These are phyloP conservation scores for Diplodia sapinea DNA, from an alignment of 2,329 filamentous ascomycete genomes.

Conservation along the genomic window DNA sequence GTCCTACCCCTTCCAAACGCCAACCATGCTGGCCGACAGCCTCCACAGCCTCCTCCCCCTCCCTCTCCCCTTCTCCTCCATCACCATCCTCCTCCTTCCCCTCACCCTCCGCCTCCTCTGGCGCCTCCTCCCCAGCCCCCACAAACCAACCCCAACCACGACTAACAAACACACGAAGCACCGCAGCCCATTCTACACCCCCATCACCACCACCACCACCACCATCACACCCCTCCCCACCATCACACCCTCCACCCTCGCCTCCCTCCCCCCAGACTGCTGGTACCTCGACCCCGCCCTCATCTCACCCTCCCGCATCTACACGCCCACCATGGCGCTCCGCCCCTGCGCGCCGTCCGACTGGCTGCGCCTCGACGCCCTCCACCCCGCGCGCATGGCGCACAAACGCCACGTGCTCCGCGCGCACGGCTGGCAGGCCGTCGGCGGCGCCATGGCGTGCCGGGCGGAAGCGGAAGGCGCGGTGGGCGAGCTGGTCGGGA, in stretches of 20 bases:
- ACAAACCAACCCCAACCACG: not conserved
- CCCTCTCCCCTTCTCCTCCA: conserved; percentile 1
- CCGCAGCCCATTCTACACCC: not conserved
- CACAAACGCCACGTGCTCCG: conserved; percentile 6
- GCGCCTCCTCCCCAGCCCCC: not conserved
- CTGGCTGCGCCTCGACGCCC: conserved; percentile 28
- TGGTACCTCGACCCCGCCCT: conserved; percentile 19
- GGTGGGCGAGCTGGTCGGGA: conserved; percentile 5
- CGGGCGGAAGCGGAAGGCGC: not conserved
- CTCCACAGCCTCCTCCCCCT: not conserved
- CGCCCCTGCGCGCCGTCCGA: not conserved
- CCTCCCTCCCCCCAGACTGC: not conserved
- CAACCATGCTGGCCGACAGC: not conserved
- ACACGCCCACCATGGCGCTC: conserved; percentile 21
- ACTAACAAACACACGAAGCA: not conserved
- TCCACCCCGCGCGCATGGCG: conserved; percentile 18
- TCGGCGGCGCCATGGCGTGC: conserved; percentile 14
- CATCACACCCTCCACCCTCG: not conserved
- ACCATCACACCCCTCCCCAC: not conserved
- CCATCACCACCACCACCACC: not conserved
- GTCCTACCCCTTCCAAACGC: not conserved
- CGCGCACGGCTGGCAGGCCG: not conserved
- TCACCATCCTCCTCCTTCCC: not conserved
- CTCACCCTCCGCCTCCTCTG: not conserved
- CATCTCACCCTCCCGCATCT: not conserved